phyloP scores from a whole-genome alignment of 2,329 filamentous ascomycete genomes.

The Cladophialophora psammophila region DNA sequence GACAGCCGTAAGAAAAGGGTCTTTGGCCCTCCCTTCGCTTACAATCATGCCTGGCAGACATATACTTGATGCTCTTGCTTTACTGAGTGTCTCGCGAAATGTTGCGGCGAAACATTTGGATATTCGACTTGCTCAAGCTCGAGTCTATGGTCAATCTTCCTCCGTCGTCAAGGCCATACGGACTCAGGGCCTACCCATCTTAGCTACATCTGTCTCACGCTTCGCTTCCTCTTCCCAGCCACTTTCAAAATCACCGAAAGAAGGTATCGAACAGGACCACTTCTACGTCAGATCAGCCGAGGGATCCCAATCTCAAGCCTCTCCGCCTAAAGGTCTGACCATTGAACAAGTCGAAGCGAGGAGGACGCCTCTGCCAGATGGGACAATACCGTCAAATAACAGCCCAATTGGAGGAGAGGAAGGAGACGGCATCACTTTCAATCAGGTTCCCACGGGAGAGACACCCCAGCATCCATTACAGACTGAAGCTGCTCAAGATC shows the following conservation, averaged over 20 bases:
- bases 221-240: slow-evolving; percentile 51
- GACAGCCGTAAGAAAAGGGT: slow-evolving; percentile 10
- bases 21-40: slow-evolving; percentile 13
- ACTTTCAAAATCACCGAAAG: slow-evolving; percentile 28
- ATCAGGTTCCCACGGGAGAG: slow-evolving; percentile 41
- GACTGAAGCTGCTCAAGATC: slow-evolving; percentile 43
- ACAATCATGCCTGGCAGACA: slow-evolving; percentile 63
- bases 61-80: slow-evolving; percentile 73
- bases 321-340: slow-evolving; percentile 50
- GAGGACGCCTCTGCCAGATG: slow-evolving; percentile 57
- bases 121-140: slow-evolving; percentile 67
- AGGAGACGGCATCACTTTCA: slow-evolving; percentile 36
- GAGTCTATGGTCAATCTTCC: slow-evolving; percentile 70
- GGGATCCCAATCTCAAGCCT: slow-evolving; percentile 50
- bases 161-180: slow-evolving; percentile 69
- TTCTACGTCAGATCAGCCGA: slow-evolving; percentile 55
- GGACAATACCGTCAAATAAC: slow-evolving; percentile 53
- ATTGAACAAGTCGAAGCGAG: slow-evolving; percentile 57
- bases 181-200: slow-evolving; percentile 45
- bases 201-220: slow-evolving; percentile 33
- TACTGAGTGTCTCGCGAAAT: slow-evolving; percentile 73
- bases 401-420: slow-evolving; percentile 30
- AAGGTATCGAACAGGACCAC: slow-evolving; percentile 59
- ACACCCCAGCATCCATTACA: slow-evolving; percentile 41
- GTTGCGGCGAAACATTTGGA: slow-evolving; percentile 69